These are phyloP conservation scores for Pleurotus giganteus DNA, from an alignment of 768 basidiomycete genomes.

Conservation along the genomic window DNA sequence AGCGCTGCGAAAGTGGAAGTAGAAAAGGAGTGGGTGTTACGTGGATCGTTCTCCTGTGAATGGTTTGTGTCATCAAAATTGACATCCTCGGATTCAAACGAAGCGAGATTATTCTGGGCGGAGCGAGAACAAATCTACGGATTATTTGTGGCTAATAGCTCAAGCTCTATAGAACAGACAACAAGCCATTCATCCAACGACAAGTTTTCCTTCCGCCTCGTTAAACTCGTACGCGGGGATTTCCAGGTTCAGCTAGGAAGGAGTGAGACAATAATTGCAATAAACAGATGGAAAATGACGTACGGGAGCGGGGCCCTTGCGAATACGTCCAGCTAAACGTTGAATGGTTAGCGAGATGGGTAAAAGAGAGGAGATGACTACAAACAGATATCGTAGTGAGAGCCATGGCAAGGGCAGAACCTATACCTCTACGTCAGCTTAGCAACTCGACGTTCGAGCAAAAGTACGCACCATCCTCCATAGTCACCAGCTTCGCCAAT, in stretches of 20 bases:
- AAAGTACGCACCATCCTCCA: conserved; percentile 84
- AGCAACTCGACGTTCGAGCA: neutral
- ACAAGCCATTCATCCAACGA: conserved; percentile 67
- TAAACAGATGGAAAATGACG: conserved; percentile 27
- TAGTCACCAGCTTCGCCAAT: conserved; percentile 97
- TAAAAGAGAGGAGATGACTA: conserved; percentile 13
- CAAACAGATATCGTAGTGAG: conserved; percentile 95
- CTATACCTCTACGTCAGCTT: conserved; percentile 27
- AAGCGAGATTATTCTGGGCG: neutral
- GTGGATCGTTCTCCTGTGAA: too few species aligned
- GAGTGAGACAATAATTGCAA: neutral
- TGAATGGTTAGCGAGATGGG: conserved; percentile 14
- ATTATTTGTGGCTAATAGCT: conserved; percentile 7
- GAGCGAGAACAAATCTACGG: neutral
- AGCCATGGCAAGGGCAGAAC: conserved; percentile 99
- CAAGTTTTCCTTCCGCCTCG: conserved; percentile 81
- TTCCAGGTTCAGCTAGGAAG: conserved; percentile 83
- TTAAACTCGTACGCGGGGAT: conserved; percentile 87
- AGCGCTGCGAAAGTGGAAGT: conserved; percentile 9
- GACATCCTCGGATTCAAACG: neutral
- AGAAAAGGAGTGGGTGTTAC: neutral
- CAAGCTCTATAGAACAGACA: neutral
- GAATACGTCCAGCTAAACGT: conserved; percentile 79
- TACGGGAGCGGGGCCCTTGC: conserved; percentile 96
- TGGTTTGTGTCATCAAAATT: conserved; percentile 1